Percentiles rank a stretch among this genome's conserved stretches.
Evolutionary conservation across 2,329 filamentous ascomycete species (phyloP).

Genomic region (Alternaria ethzedia): DNA sequence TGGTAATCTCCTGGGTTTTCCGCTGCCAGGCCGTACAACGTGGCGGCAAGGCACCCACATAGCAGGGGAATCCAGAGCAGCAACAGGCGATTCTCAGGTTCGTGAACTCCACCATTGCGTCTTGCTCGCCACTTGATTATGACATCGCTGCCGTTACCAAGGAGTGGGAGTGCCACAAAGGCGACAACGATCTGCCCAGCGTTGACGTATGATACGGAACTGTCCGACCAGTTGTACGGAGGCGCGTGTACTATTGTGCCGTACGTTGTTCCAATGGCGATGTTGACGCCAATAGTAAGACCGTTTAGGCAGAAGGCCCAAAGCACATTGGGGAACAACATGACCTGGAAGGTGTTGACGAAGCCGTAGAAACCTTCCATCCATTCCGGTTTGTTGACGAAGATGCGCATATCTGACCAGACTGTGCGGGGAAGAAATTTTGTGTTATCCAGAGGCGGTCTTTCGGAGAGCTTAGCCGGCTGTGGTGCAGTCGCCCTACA

Average conservation of each 20-base stretch:
- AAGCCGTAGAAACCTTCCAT: conserved; percentile 36
- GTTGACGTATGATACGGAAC: conserved; percentile 24
- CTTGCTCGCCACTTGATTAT: conserved; percentile 46
- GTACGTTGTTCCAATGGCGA: conserved; percentile 31
- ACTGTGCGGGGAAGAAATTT: conserved; percentile 49
- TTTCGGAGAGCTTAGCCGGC: conserved; percentile 8
- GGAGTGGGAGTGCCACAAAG: conserved; percentile 33
- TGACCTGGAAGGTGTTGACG: conserved; percentile 37
- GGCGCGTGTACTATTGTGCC: conserved; percentile 20
- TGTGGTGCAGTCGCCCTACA: not conserved
- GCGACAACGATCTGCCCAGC: conserved; percentile 41
- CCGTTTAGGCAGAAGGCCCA: conserved; percentile 31
- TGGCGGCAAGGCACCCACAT: conserved; percentile 31
- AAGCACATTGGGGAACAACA: conserved; percentile 29
- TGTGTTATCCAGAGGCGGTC: conserved; percentile 43
- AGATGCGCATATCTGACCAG: conserved; percentile 49
- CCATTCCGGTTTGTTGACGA: conserved; percentile 51
- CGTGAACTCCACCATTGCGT: conserved; percentile 44
- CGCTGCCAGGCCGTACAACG: conserved; percentile 31
- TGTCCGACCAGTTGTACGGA: conserved; percentile 27
- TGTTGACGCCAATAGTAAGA: conserved; percentile 29
- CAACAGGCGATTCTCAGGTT: conserved; percentile 51
- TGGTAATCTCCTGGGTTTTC: conserved; percentile 44
- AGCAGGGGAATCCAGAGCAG: conserved; percentile 49
- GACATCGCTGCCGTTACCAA: conserved; percentile 34